Evolutionary conservation across 2,329 filamentous ascomycete species (phyloP).

Genomic region (Stagonosporopsis vannaccii): DNA sequence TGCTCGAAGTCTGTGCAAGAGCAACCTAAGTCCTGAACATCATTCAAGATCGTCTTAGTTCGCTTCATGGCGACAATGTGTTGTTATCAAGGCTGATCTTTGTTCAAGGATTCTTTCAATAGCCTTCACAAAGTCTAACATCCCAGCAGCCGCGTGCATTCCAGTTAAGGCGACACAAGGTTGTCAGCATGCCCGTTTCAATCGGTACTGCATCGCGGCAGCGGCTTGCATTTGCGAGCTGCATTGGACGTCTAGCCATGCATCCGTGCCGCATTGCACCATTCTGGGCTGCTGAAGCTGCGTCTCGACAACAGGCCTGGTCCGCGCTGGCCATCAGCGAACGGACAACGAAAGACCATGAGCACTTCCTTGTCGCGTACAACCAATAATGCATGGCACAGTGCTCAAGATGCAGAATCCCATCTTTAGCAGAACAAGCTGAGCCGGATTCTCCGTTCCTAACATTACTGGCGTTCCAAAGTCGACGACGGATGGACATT

Average conservation of each 20-base stretch:
- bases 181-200: constrained; percentile 4
- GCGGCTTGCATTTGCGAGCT: constrained; percentile 22
- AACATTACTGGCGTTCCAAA: neutral
- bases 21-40: neutral
- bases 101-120: neutral
- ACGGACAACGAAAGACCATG: neutral
- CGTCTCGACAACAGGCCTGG: constrained; percentile 3
- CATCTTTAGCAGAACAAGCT: neutral
- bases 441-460: neutral
- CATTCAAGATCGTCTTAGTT: neutral
- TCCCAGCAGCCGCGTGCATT: neutral
- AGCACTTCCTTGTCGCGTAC: neutral
- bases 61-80: neutral
- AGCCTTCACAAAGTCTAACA: constrained; percentile 2
- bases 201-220: constrained; percentile 9
- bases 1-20: neutral
- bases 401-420: neutral
- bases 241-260: constrained; percentile 6
- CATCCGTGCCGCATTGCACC: constrained; percentile 19
- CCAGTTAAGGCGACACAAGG: neutral
- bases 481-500: neutral
- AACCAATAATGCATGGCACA: neutral
- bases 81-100: neutral
- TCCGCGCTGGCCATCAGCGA: neutral
- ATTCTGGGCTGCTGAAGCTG: constrained; percentile 25